A percentile compares a stretch with the other conserved stretches of the same genome.
Evolutionary conservation across 1,139 yeast species (phyloP).

Genomic region (Candida frijolesensis): DNA sequence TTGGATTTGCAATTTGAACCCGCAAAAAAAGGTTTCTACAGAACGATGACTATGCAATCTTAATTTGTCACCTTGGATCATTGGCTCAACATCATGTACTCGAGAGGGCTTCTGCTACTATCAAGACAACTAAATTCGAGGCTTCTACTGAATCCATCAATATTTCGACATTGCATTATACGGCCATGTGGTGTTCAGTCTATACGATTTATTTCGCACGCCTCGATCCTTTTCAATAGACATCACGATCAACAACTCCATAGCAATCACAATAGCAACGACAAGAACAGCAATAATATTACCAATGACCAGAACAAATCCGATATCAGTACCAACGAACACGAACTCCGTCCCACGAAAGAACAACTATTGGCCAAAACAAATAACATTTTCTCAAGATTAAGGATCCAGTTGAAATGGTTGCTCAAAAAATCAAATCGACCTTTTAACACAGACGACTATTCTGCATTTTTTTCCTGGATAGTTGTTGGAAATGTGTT

Average conservation of each 20-base stretch:
- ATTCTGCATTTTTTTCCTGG: slow-evolving; percentile 90
- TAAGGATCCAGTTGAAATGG: slow-evolving; percentile 70
- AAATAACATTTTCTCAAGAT: slow-evolving; percentile 48
- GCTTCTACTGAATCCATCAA: neutral
- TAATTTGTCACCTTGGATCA: neutral
- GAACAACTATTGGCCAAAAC: slow-evolving; percentile 59
- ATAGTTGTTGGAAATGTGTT: slow-evolving; percentile 82
- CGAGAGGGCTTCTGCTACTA: slow-evolving; percentile 1
- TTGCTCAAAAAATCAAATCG: slow-evolving; percentile 52
- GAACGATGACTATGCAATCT: neutral
- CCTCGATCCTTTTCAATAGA: neutral
- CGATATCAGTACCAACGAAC: too few species aligned
- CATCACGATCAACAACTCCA: neutral
- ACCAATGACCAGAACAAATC: neutral
- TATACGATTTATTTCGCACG: neutral
- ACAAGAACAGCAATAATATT: neutral
- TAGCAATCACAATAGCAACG: neutral
- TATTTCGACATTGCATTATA: neutral
- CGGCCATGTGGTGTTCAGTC: neutral
- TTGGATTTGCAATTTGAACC: neutral
- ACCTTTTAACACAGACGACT: slow-evolving; percentile 87
- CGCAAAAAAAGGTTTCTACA: neutral
- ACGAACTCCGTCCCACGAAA: slow-evolving; percentile 22
- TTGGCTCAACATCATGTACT: neutral
- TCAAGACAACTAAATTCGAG: neutral